Evolutionary conservation across 306 rosid species (phyloP).

Genomic region (Cucurbita ficifolia): DNA sequence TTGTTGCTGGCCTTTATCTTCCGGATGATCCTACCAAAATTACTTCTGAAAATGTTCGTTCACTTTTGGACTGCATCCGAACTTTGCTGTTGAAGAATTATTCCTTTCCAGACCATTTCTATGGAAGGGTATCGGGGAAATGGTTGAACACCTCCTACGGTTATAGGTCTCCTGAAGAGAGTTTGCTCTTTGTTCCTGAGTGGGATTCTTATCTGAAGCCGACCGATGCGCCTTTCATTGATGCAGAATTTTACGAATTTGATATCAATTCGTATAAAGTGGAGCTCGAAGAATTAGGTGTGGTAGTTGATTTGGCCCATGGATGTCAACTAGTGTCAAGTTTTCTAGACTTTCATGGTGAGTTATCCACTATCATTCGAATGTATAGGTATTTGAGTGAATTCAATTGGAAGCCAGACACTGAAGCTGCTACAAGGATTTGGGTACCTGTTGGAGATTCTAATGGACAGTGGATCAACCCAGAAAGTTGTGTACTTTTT

Average conservation of each 20-base stretch:
- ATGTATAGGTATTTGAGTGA: conserved; percentile 30
- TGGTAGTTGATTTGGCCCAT: conserved; percentile 15
- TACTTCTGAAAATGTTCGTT: conserved; percentile 21
- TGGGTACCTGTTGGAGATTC: conserved; percentile 37
- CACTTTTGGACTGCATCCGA: conserved; percentile 41
- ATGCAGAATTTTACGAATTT: conserved; percentile 32
- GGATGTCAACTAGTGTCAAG: conserved; percentile 34
- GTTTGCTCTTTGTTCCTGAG: conserved; percentile 32
- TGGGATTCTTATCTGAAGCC: conserved; percentile 25
- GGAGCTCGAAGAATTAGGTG: conserved; percentile 49
- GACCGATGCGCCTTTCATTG: conserved; percentile 59
- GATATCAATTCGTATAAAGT: conserved; percentile 22
- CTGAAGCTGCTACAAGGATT: conserved; percentile 21
- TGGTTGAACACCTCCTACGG: conserved; percentile 63
- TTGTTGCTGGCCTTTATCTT: conserved; percentile 21
- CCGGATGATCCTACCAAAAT: conserved; percentile 26
- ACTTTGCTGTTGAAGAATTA: neutral
- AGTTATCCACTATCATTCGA: conserved; percentile 16
- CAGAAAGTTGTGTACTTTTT: conserved; percentile 34
- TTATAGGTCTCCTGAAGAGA: conserved; percentile 31
- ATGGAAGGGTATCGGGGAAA: conserved; percentile 17
- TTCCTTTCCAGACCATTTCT: conserved; percentile 16
- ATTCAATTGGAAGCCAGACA: conserved; percentile 30
- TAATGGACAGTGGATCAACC: conserved; percentile 27
- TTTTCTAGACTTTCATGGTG: conserved; percentile 23